A percentile compares a stretch with the other conserved stretches of the same genome.
phyloP scores from a whole-genome alignment of 768 basidiomycete species.

The Lentinula raphanica region DNA sequence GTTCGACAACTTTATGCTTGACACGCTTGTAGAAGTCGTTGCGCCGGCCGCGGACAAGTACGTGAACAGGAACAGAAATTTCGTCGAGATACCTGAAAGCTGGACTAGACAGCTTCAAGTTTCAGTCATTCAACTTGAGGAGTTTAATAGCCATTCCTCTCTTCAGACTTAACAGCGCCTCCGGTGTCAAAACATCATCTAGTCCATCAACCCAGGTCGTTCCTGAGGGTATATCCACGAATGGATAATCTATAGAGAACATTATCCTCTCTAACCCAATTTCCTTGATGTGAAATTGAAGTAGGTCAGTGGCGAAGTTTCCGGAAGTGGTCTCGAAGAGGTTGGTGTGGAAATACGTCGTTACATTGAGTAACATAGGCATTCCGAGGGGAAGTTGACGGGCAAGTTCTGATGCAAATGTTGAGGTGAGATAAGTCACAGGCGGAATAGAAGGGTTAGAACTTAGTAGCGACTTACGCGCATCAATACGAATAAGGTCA shows the following conservation, averaged over 20 bases:
- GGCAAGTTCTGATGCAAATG: neutral
- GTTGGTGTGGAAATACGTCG: constrained; percentile 34
- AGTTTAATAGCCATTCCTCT: constrained; percentile 4
- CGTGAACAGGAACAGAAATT: no score
- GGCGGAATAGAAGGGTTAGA: no score
- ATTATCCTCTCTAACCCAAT: constrained; percentile 36
- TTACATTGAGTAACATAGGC: constrained; percentile 32
- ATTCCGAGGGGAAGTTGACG: constrained; percentile 12
- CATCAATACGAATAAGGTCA: constrained; percentile 34
- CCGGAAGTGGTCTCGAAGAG: constrained; percentile 37
- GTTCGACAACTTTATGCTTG: no score
- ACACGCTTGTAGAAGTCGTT: no score
- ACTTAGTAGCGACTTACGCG: constrained; percentile 27
- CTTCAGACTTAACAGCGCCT: constrained; percentile 4
- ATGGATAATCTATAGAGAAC: constrained; percentile 36
- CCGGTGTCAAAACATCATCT: neutral
- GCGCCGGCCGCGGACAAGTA: no score
- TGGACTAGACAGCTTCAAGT: neutral
- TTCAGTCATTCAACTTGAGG: constrained; percentile 5
- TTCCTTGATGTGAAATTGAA: constrained; percentile 33
- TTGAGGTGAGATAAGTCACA: neutral
- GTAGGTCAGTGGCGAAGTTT: constrained; percentile 33
- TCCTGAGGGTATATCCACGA: constrained; percentile 13
- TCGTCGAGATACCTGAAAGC: no score
- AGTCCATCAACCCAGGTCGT: constrained; percentile 10